Conservation (phyloP, 306 rosid species). For the Astragalus membranaceus region DNA sequence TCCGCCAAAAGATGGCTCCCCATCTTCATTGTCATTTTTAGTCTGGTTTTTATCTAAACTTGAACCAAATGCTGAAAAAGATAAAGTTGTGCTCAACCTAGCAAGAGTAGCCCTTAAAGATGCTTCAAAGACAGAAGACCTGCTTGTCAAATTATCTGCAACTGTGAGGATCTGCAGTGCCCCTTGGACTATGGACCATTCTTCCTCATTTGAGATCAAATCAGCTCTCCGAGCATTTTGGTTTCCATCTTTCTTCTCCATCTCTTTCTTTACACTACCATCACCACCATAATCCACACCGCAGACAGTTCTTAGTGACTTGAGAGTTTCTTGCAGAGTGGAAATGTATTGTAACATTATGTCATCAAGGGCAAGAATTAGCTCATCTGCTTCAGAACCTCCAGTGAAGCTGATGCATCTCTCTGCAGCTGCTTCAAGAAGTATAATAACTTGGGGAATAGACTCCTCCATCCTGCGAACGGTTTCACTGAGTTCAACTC, state of each 20-base stretch:
- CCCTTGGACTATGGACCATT: constrained; percentile 99
- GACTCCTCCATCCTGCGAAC: constrained; percentile 99
- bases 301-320: constrained; percentile 83
- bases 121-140: constrained; percentile 98
- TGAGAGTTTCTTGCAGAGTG: constrained; percentile 84
- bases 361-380: constrained; percentile 89
- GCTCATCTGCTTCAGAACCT: constrained; percentile 97
- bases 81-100: constrained; percentile 79
- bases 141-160: constrained; percentile 91
- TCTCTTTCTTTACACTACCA: constrained; percentile 59
- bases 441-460: constrained; percentile 82
- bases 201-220: constrained; percentile 82
- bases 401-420: constrained; percentile 96
- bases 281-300: constrained; percentile 82
- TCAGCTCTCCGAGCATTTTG: constrained; percentile 67
- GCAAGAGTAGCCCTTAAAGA: constrained; percentile 93
- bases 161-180: constrained; percentile 96
- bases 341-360: constrained; percentile 82
- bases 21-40: constrained; percentile 36
- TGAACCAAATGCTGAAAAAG: constrained; percentile 82
- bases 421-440: constrained; percentile 94
- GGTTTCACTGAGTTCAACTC: constrained; percentile 97
- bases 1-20: constrained; percentile 62
- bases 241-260: constrained; percentile 71
- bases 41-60: constrained; percentile 66